phyloP scores from a whole-genome alignment of 345 rosid species.

The Eucalyptus curtisii region DNA sequence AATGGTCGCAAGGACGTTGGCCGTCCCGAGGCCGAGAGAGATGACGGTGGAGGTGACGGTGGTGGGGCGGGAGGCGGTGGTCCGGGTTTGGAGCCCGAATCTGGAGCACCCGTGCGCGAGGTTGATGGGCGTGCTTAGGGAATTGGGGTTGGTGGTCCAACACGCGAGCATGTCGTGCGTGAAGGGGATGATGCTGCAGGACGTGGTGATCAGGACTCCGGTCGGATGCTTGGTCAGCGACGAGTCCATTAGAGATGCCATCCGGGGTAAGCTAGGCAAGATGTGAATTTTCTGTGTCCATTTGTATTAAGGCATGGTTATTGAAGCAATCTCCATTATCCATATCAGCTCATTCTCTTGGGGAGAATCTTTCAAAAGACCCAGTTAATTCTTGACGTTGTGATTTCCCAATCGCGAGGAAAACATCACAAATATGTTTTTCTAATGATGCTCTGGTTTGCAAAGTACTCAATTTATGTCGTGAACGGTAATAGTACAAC shows the following conservation, averaged over 20 bases:
- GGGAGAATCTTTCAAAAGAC: background rate
- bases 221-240: background rate
- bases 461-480: background rate
- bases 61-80: background rate
- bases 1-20: background rate
- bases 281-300: background rate
- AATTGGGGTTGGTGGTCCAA: constrained; percentile 14
- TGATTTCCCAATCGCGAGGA: background rate
- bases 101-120: background rate
- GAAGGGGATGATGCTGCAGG: constrained; percentile 18
- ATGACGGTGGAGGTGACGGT: background rate
- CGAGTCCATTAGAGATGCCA: background rate
- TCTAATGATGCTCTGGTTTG: background rate
- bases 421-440: background rate
- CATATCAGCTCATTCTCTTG: background rate
- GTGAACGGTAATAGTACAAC: background rate
- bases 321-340: background rate
- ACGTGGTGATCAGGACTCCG: constrained; percentile 22
- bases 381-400: background rate
- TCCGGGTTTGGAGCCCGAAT: background rate
- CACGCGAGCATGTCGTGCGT: constrained; percentile 30
- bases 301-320: background rate
- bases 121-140: background rate
- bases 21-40: background rate
- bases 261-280: background rate